A percentile compares a stretch with the other conserved stretches of the same genome.
Evolutionary conservation across 805 yeast species (phyloP).

Genomic region (Tetrapisispora arboricola): DNA sequence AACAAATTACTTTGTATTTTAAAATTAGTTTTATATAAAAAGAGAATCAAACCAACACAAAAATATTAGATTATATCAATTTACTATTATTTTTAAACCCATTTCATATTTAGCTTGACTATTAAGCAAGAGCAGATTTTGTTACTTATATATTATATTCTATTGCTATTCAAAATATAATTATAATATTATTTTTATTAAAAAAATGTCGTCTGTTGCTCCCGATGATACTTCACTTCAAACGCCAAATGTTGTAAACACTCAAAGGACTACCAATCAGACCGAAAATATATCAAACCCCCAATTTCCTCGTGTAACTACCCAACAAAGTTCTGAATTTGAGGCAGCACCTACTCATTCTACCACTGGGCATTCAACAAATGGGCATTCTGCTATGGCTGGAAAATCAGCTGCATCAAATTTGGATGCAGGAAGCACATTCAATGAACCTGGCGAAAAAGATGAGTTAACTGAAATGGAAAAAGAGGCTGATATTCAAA

Average conservation of each 20-base stretch:
- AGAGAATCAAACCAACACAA: too few species aligned
- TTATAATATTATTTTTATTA: too few species aligned
- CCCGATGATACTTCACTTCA: background rate
- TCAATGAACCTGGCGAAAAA: slow-evolving; percentile 2
- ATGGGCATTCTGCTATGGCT: slow-evolving; percentile 1
- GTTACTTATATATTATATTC: too few species aligned
- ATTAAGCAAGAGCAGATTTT: too few species aligned
- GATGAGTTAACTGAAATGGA: slow-evolving; percentile 29
- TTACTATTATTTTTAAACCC: too few species aligned
- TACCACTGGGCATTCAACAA: background rate
- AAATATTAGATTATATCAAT: too few species aligned
- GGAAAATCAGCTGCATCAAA: slow-evolving; percentile 1
- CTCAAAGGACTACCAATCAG: background rate
- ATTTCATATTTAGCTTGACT: too few species aligned
- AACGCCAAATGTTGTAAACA: background rate
- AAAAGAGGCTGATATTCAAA: slow-evolving; percentile 7
- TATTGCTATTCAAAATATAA: too few species aligned
- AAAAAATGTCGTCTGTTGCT: background rate
- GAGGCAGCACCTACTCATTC: slow-evolving; percentile 1
- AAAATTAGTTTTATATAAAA: too few species aligned
- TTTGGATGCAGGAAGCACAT: background rate
- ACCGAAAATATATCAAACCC: background rate
- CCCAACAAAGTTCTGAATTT: slow-evolving; percentile 1
- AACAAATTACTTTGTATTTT: too few species aligned
- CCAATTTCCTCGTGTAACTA: background rate